These are phyloP conservation scores for Boletellus dicymbophilus DNA, from an alignment of 1,284 basidiomycete genomes.

Conservation along the genomic window DNA sequence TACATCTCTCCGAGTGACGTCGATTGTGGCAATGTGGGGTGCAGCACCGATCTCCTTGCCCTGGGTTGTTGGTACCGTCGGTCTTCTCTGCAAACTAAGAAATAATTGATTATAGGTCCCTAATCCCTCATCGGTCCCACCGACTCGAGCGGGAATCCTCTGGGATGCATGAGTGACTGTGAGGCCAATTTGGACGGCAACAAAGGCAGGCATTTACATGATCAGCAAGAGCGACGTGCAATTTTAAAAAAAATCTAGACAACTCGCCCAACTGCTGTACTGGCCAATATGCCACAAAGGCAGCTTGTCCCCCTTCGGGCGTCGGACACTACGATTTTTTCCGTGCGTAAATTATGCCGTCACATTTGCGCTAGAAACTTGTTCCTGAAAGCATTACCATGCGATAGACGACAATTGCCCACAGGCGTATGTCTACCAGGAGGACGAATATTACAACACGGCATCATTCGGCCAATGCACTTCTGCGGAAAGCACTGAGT, in stretches of 20 bases:
- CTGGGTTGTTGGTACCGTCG: conserved; percentile 35
- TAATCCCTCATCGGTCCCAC: conserved; percentile 40
- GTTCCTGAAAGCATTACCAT: conserved; percentile 7
- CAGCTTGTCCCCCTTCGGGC: conserved; percentile 45
- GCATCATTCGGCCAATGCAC: no score
- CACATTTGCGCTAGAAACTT: not conserved
- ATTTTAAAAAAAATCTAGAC: no score
- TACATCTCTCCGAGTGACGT: conserved; percentile 40
- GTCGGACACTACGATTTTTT: conserved; percentile 49
- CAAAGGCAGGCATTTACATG: conserved; percentile 33
- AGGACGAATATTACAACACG: conserved; percentile 42
- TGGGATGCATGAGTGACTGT: conserved; percentile 56
- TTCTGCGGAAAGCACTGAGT: no score
- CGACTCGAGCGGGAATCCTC: conserved; percentile 41
- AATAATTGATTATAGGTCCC: conserved; percentile 39
- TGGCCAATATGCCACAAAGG: conserved; percentile 40
- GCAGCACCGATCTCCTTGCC: conserved; percentile 46
- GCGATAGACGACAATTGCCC: conserved; percentile 41
- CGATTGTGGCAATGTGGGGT: conserved; percentile 42
- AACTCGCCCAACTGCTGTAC: conserved; percentile 38
- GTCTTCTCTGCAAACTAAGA: not conserved
- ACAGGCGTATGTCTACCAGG: conserved; percentile 47
- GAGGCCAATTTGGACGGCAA: conserved; percentile 42
- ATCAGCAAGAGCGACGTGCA: not conserved
- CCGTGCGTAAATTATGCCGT: conserved; percentile 32